Base-by-base conservation (phyloP, 2,329 filamentous ascomycete species). In the Rhexocercosporidium sp. region DNA sequence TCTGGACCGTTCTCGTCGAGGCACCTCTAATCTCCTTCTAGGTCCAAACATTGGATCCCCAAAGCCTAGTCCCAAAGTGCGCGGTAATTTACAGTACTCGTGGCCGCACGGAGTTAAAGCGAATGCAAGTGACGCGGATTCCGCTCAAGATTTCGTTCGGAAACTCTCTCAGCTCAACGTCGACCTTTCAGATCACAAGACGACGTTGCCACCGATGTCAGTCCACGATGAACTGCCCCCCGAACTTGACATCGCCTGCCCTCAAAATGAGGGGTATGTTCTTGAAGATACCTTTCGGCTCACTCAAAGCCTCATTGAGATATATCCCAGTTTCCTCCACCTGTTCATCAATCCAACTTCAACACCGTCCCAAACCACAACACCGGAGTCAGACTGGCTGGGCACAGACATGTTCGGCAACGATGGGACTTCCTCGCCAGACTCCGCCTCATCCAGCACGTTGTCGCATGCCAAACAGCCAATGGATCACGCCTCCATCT, bases 131-230 rank as follows among this genome's bases (percentile, higher is more conserved):
- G 39, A 62, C 6, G 14, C 46, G 3, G 46, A 59, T 7, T 62
- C 68, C 16, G 22, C 39, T 5, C 67, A 27, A 29, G 27, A 61
- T n/a, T 69, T 71, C 56, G 69, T 75, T 29, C 56, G 61, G 8
- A 66, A 66, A 25, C 63, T 75, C 20, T 74, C 73, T 3, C 47
- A 72, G 27, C 66, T 74, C 9, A 73, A 67, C 44, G 66, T 66
- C 18, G 62, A 69, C 41, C 66, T 74, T 12, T 72, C 66, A n/a
- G 67, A 72, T 20, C 68, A 73, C 22, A 37, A 34, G 14, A 51
- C 56, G 16, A 69, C 62, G 4, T 66, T 75, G 29, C 73, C 73
- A 18, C 69, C 72, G 6, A 53, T 68, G 18, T 69, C 68, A 12
- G 70, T 73, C n/a, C 70, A 75, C 44, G 69, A 72, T 22, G 27